Base-by-base conservation (phyloP, 306 rosid genomes). In the Begonia peltatifolia region DNA sequence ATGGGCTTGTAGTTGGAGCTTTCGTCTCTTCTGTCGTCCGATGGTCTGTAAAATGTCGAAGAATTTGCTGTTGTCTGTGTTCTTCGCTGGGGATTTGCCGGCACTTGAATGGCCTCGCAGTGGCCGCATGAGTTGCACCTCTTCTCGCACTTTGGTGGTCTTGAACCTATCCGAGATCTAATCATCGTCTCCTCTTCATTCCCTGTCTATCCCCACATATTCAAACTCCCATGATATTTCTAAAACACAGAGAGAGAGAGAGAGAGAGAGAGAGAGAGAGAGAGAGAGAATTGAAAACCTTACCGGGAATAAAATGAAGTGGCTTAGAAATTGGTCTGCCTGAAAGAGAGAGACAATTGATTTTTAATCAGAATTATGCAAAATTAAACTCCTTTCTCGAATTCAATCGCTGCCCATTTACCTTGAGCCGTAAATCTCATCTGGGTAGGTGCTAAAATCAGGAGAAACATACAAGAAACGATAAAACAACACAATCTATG, bases 61-160 rank as follows among this genome's bases (percentile, higher is more conserved):
- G 80, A 55, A 14, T 68, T 76, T 56, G 38, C 9, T 83, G 68
- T 17, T 74, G 52, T 65, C 70, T 64, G 74, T 56, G 59, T 68
- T 70, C 38, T 30, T 2, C 13, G 35, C 58, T 76, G 81, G 1
- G 90, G 87, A 50, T 76, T 78, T 59, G 84, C 20, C 10, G 84
- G 81, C 11, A 78, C 73, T 60, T 74, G 78, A 53, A 78, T 71
- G 13, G 81, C 81, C 62, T 80, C 87, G 54, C 97, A 89, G 44
- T 73, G 87, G 6, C 57, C 78, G 53, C 95, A 89, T 38, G 84
- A 70, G 52, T 73, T 72, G 60, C 97, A 89, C 54, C 87, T 82
- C 72, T 79, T 73, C 55, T 80, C 95, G 55, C 97, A 89, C 57
- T 71, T 84, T 47, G 99, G 99, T 41, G 99, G 95, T 71, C 84